Conservation (phyloP, 371 early-diverging fungal species). For the Saksenaea oblongispora region DNA sequence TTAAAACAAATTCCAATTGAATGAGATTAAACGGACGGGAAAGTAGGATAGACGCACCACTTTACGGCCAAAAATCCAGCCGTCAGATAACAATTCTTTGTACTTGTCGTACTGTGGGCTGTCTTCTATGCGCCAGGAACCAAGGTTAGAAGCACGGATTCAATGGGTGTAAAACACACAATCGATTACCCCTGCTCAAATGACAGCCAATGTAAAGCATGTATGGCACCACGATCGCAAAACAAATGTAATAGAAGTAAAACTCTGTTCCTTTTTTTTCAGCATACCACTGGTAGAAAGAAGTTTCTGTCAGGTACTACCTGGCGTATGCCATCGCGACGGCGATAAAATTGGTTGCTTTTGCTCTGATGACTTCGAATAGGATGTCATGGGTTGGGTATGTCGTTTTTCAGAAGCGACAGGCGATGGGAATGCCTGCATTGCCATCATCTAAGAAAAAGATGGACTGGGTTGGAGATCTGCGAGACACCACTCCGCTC, state of each 20-base stretch:
- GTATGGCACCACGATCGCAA: conserved; percentile 56
- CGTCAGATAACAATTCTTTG: conserved; percentile 56
- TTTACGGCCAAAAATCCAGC: conserved; percentile 66
- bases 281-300: not conserved
- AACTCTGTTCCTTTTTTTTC: conserved; percentile 53
- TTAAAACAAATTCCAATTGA: not conserved
- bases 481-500: no score
- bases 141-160: not conserved
- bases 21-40: not conserved
- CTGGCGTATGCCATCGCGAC: conserved; percentile 44
- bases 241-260: conserved; percentile 71
- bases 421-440: not conserved
- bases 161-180: no score
- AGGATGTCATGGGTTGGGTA: not conserved
- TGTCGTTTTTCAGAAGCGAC: not conserved
- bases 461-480: not conserved
- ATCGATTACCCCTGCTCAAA: conserved; percentile 57
- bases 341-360: conserved; percentile 7
- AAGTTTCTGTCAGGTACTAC: conserved; percentile 5
- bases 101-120: conserved; percentile 62
- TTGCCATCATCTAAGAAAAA: not conserved
- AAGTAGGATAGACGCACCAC: conserved; percentile 35
- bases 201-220: conserved; percentile 67
- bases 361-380: not conserved
- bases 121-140: conserved; percentile 20